Evolutionary conservation across 495 filamentous ascomycete genomes (phyloP).

Genomic region (Xylaria intraflava): DNA sequence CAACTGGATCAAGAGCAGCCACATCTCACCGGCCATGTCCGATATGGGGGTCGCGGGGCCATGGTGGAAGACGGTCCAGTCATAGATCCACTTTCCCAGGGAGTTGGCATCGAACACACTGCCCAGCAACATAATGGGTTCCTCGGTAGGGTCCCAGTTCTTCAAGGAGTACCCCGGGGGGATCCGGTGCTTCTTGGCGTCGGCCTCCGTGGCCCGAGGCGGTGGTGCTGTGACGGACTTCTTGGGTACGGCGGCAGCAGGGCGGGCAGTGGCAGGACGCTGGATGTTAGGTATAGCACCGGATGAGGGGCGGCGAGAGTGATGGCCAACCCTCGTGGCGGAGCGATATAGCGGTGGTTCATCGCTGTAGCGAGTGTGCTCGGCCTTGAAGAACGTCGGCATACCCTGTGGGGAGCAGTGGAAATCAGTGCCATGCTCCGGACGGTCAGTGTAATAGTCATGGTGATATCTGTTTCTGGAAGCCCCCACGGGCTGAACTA

Average conservation of each 20-base stretch:
- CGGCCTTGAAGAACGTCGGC: conserved; percentile 27
- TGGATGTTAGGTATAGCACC: conserved; percentile 33
- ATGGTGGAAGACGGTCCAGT: conserved; percentile 95
- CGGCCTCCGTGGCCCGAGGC: conserved; percentile 61
- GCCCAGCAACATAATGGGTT: conserved; percentile 84
- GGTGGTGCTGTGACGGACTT: conserved; percentile 3
- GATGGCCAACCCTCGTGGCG: conserved; percentile 36
- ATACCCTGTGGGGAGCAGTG: conserved; percentile 48
- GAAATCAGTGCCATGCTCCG: conserved; percentile 51
- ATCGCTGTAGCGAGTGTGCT: conserved; percentile 30
- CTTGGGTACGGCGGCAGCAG: conserved; percentile 29
- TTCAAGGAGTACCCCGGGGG: conserved; percentile 91
- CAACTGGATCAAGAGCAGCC: conserved; percentile 92
- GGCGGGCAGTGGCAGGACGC: conserved; percentile 37
- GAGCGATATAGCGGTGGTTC: conserved; percentile 36
- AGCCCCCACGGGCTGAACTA: conserved; percentile 35
- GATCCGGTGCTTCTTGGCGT: conserved; percentile 74
- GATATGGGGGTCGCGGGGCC: conserved; percentile 80
- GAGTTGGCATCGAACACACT: conserved; percentile 98
- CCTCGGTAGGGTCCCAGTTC: conserved; percentile 96
- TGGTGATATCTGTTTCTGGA: conserved; percentile 33
- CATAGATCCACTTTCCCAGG: conserved; percentile 98
- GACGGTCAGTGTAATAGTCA: conserved; percentile 32
- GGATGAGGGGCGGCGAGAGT: conserved; percentile 38
- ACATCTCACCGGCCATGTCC: conserved; percentile 89